Conservation (phyloP, 2,329 filamentous ascomycete genomes). For the Septoria petroselini region DNA sequence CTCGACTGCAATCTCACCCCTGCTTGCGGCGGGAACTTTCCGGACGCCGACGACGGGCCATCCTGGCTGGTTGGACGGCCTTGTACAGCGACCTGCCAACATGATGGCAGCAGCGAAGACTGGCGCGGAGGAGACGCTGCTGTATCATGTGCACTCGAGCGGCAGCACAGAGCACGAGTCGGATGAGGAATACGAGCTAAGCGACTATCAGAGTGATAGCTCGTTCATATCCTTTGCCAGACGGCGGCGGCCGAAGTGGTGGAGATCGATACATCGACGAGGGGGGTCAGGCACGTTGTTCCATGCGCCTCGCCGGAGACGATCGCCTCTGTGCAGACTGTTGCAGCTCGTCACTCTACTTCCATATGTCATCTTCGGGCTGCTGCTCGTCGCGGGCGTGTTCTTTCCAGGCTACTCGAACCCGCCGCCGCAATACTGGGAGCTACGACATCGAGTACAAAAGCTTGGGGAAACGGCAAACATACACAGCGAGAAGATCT, state of each 20-base stretch:
- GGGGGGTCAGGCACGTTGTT: conserved; percentile 17
- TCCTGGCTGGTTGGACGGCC: not conserved
- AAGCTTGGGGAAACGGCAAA: conserved; percentile 44
- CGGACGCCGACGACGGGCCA: conserved; percentile 1
- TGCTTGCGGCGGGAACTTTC: not conserved
- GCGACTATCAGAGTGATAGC: conserved; percentile 17
- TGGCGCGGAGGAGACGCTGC: conserved; percentile 18
- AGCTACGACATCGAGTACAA: conserved; percentile 39
- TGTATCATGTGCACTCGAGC: conserved; percentile 13
- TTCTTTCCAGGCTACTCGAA: conserved; percentile 58
- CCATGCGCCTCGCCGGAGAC: conserved; percentile 21
- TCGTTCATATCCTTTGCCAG: conserved; percentile 10
- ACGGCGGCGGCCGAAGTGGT: conserved; percentile 13
- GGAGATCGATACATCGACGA: conserved; percentile 10
- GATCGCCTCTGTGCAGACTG: conserved; percentile 18
- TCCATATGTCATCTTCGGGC: conserved; percentile 20
- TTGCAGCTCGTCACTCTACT: conserved; percentile 20
- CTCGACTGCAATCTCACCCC: too few relatives aligned
- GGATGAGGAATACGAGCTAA: conserved; percentile 16
- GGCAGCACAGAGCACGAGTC: conserved; percentile 19
- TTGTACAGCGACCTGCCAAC: not conserved
- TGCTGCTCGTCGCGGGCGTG: conserved; percentile 45
- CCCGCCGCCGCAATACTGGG: conserved; percentile 52
- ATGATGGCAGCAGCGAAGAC: conserved; percentile 19
- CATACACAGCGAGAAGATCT: conserved; percentile 62